Evolutionary conservation across 768 basidiomycete species (phyloP), one percentile per base, ranked within the genome.

Genomic region (Panaeolus papilionaceus): DNA sequence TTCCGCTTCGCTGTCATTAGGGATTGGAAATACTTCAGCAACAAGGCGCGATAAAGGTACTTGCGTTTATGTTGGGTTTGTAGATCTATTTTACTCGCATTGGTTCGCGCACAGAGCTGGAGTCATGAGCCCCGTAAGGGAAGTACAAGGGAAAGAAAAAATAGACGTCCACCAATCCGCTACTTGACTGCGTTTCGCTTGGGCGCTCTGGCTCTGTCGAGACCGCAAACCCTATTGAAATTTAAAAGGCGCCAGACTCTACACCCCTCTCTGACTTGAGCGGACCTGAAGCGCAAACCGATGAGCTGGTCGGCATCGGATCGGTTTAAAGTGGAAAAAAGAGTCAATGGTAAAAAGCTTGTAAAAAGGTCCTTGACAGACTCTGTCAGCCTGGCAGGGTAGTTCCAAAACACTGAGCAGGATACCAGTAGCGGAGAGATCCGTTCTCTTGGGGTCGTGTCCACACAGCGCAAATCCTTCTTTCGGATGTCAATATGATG

Each of bases 161-260:
- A 51, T 26, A 51, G 47, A 51, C 47, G 20, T 51, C 47, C 20
- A 23, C 47, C 47, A 51, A 51, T 51, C 47, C 47, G 47, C n/a
- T 3, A 51, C 9, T 51, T 51, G 47, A 51, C 47, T 51, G 47
- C 47, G 20, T 51, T 51, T 51, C 47, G 47, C 47, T 51, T 51
- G 47, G 47, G 47, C 47, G 47, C 47, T 51, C 47, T 51, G 47
- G 47, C 47, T 51, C n/a, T 23, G 47, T 51, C 47, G 47, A 51
- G 47, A 26, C 47, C 47, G 3, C 20, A 4, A 51, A 51, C 47
- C 20, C 20, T 51, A 20, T 11, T 20, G 45, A 18, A 42, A 33
- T 33, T 42, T 20, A 6, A 26, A 51, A 26, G 47, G 47, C 47
- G 47, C 47, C 47, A 51, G 47, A 51, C 20, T 51, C 47, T 47